A percentile compares a stretch with the other conserved stretches of the same genome.
Conservation (phyloP, 139 green algal genomes). For the Micromonas commoda region DNA sequence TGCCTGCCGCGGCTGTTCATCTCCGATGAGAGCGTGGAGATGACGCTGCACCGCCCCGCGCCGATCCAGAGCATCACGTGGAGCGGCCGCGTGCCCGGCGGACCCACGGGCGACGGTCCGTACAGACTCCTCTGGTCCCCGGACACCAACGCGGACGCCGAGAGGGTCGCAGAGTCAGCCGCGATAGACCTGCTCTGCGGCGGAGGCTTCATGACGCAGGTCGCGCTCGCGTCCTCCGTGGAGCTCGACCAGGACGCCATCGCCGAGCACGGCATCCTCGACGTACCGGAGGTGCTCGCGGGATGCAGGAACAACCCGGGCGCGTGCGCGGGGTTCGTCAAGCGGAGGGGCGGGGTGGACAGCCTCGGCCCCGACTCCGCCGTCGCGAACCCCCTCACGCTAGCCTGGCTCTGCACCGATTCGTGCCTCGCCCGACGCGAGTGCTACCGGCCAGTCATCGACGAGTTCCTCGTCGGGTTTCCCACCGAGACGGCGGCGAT, state of each 20-base stretch:
- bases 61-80: not conserved
- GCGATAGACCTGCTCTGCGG: not conserved
- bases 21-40: not conserved
- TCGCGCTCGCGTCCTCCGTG: not conserved
- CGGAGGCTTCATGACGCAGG: not conserved
- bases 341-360: too few species aligned
- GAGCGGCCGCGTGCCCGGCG: not conserved
- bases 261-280: too few species aligned
- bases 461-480: not conserved
- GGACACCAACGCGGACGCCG: not conserved
- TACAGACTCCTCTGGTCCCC: not conserved
- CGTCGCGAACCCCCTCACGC: not conserved
- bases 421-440: not conserved
- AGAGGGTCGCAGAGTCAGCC: not conserved
- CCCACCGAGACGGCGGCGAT: not conserved
- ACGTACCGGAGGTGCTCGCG: too few species aligned
- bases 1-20: constrained; percentile 18
- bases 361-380: too few species aligned
- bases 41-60: not conserved
- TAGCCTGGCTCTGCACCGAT: not conserved
- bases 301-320: too few species aligned
- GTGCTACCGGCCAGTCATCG: not conserved
- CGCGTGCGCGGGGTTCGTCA: too few species aligned
- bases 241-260: not conserved
- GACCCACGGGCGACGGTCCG: too few species aligned